Conservation (phyloP, 805 yeast species). For the Cyberlindnera maritima region DNA sequence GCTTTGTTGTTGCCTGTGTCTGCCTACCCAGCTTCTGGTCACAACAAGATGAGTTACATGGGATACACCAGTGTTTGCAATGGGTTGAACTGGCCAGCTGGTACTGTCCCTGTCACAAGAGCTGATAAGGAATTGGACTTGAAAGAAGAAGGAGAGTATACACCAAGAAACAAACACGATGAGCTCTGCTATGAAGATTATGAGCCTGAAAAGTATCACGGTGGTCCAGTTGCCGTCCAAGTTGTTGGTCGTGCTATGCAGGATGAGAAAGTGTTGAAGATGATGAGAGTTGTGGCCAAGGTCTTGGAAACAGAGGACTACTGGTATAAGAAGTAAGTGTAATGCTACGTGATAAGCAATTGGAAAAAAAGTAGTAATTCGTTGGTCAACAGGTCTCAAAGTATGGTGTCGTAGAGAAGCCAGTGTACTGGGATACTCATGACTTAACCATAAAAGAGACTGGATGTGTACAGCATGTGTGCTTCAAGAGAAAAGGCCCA, state of each 20-base stretch:
- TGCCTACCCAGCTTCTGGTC: conserved; percentile 35
- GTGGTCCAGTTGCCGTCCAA: conserved; percentile 65
- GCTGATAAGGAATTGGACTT: conserved; percentile 44
- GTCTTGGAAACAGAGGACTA: conserved; percentile 26
- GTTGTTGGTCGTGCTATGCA: conserved; percentile 54
- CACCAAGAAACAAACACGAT: conserved; percentile 40
- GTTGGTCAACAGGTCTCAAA: too few relatives aligned
- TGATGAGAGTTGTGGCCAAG: conserved; percentile 39
- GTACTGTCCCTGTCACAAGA: conserved; percentile 55
- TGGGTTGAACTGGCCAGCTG: conserved; percentile 55
- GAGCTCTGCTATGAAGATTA: conserved; percentile 48
- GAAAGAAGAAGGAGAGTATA: conserved; percentile 36
- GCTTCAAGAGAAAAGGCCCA: too few relatives aligned
- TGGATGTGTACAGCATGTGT: too few relatives aligned
- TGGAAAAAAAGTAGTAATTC: too few relatives aligned
- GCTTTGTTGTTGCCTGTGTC: conserved; percentile 42
- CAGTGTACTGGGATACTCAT: too few relatives aligned
- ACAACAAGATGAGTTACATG: conserved; percentile 21
- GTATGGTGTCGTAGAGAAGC: too few relatives aligned
- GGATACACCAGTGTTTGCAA: conserved; percentile 54
- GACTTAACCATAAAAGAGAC: too few relatives aligned
- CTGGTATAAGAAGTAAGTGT: conserved; percentile 22
- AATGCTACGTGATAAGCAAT: too few relatives aligned
- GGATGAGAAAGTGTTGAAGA: conserved; percentile 58
- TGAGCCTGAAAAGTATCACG: conserved; percentile 35